phyloP scores from a whole-genome alignment of 2,329 filamentous ascomycete species.

The Ceratocystis eucalypticola region DNA sequence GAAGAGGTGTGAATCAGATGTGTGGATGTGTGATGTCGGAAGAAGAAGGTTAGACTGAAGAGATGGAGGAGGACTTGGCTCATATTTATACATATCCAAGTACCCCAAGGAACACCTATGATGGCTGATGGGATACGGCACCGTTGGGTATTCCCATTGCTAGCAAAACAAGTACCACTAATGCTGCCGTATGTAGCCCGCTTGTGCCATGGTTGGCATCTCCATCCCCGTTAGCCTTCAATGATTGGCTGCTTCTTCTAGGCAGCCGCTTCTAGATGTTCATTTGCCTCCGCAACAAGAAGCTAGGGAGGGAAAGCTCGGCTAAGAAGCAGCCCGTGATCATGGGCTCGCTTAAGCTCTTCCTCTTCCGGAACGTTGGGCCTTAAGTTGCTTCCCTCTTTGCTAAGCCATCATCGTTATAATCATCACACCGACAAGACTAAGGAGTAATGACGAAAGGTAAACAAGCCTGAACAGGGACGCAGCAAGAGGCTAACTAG shows the following conservation, averaged over 20 bases:
- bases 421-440: neutral
- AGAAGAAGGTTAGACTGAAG: neutral
- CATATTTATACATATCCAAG: slow-evolving; percentile 8
- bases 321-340: neutral
- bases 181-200: neutral
- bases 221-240: neutral
- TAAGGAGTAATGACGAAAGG: neutral
- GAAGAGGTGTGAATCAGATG: neutral
- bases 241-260: slow-evolving; percentile 3
- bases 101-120: neutral
- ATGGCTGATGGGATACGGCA: neutral
- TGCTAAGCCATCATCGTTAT: too few species aligned
- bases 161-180: neutral
- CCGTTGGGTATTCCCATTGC: neutral
- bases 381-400: neutral
- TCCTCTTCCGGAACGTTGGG: neutral
- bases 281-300: neutral
- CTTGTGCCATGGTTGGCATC: neutral
- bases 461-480: neutral
- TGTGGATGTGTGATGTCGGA: neutral
- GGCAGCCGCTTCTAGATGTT: neutral
- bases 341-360: neutral
- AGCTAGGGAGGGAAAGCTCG: neutral
- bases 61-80: neutral
- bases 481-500: neutral